Evolutionary conservation across 345 rosid genomes (phyloP).

Genomic region (Excoecaria agallocha): DNA sequence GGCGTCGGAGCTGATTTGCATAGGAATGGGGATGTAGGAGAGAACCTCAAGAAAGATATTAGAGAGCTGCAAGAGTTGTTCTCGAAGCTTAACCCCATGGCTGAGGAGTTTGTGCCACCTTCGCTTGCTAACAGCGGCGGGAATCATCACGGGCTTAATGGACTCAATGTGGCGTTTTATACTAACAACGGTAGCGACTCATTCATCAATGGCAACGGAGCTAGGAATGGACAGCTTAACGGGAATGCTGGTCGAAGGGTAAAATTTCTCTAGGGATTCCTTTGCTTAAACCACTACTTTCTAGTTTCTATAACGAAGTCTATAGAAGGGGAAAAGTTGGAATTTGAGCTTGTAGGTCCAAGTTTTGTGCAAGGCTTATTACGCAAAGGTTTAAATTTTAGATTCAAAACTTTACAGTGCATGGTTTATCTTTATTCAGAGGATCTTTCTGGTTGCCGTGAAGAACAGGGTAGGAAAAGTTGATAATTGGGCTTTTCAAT

Average conservation of each 20-base stretch:
- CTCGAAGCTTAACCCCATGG: conserved; percentile 92
- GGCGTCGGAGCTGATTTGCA: conserved; percentile 26
- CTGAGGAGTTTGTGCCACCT: conserved; percentile 88
- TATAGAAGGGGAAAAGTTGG: no score
- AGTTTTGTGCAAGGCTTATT: neutral
- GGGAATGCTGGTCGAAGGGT: conserved; percentile 56
- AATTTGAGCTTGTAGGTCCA: neutral
- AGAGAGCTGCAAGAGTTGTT: conserved; percentile 82
- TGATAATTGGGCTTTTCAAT: neutral
- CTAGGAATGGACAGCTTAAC: conserved; percentile 38
- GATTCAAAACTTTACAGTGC: no score
- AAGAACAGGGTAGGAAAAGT: neutral
- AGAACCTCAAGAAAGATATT: conserved; percentile 55
- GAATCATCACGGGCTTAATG: conserved; percentile 33
- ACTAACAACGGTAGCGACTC: conserved; percentile 37
- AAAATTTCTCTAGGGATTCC: neutral
- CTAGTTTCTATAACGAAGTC: neutral
- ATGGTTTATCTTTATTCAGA: no score
- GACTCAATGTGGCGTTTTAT: conserved; percentile 41
- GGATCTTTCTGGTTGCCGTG: no score
- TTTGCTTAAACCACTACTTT: neutral
- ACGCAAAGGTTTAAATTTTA: no score
- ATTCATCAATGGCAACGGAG: conserved; percentile 22
- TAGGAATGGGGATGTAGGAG: conserved; percentile 30
- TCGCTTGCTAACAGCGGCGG: conserved; percentile 39